Base-by-base conservation (phyloP, 805 yeast species). In the Starmerella powellii region DNA sequence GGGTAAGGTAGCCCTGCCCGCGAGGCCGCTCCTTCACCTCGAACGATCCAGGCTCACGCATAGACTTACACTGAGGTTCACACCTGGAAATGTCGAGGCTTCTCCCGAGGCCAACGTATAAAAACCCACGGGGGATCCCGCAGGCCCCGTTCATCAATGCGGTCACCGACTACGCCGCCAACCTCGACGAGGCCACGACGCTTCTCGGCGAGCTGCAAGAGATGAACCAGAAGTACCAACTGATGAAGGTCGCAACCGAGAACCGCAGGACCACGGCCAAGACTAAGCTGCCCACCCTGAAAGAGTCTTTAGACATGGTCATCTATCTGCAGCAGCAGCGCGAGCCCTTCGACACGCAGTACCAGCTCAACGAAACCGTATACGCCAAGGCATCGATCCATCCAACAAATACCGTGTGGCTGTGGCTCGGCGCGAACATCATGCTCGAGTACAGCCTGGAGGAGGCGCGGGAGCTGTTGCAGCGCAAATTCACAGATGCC, bases 401-500 rank as follows among this genome's bases (percentile, higher is more conserved):
- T 31, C 71, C 76, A 20, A 66, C 74, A 5, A 69, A 76, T 28
- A 72, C 71, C 23, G 97, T 91, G 1, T 76, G 76, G 49, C 67
- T 91, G 37, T 91, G 98, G 98, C 70, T 91, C n/a, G 98, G 98
- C 10, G 98, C 98, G 0, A 94, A 86, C 53, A 87, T 88, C 8
- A 88, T 91, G 97, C 68, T 91, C 56, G 97, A 91, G 58, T 91
- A 88, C 56, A 87, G 95, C 12, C 65, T 85, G 20, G 81, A 73
- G 30, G 98, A 91, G 60, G 98, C 98, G 2, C 71, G 77, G 37
- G 78, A 68, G 28, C 67, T 91, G 52, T 65, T 91, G 42, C 56
- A 66, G 11, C 68, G 69, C 30, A 76, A 88, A 58, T 69, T 87
- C 47, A 59, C 60, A 12, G 72, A 73, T 27, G 86, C 94, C 13